These are phyloP conservation scores for Umbelopsis ramanniana DNA, from an alignment of 192 early-diverging fungal genomes.

Conservation along the genomic window DNA sequence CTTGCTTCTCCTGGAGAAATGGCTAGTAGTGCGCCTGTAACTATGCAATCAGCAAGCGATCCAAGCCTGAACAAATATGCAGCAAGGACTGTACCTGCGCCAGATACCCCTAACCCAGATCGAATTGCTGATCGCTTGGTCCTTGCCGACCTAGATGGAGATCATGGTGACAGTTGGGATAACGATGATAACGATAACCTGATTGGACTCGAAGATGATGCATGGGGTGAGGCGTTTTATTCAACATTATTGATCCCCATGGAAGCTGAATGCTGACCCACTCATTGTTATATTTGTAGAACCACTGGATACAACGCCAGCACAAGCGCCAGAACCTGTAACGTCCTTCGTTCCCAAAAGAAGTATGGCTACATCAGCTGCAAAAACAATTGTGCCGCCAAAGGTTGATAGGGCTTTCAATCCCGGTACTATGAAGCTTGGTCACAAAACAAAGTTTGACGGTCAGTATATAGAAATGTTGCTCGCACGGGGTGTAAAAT, in stretches of 20 bases:
- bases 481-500: neutral
- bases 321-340: conserved; percentile 6
- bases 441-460: conserved; percentile 24
- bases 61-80: conserved; percentile 31
- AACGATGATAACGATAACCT: conserved; percentile 28
- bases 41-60: neutral
- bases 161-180: conserved; percentile 27
- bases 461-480: neutral
- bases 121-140: conserved; percentile 41
- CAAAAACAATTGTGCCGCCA: neutral
- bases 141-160: conserved; percentile 32
- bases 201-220: conserved; percentile 46
- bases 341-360: conserved; percentile 27
- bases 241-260: too few relatives aligned
- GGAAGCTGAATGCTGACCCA: too few relatives aligned
- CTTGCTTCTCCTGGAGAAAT: conserved; percentile 45
- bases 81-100: conserved; percentile 16
- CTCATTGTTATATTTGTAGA: neutral
- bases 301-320: conserved; percentile 20
- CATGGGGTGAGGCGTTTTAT: conserved; percentile 33
- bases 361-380: neutral
- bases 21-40: conserved; percentile 3
- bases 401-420: neutral
- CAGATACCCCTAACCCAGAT: conserved; percentile 30
- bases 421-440: conserved; percentile 26